A percentile compares a stretch with the other conserved stretches of the same genome.
phyloP scores from a whole-genome alignment of 2,329 filamentous ascomycete species.

The Cladosporium oxysporum region DNA sequence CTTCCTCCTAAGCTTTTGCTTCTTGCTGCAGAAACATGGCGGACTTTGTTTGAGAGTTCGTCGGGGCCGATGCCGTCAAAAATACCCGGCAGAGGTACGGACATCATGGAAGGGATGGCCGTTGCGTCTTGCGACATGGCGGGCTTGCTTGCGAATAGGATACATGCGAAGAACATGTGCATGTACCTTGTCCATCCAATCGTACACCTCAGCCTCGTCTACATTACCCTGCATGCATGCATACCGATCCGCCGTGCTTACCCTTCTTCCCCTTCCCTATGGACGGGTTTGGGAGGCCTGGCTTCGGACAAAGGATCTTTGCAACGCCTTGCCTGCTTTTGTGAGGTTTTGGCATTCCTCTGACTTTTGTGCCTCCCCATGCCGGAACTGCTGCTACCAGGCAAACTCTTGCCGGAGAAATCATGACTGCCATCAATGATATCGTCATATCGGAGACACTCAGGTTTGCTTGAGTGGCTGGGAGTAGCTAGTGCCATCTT shows the following conservation, averaged over 20 bases:
- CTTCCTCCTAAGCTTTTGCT: not conserved
- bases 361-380: not conserved
- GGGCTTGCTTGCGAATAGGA: not conserved
- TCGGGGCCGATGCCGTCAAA: not conserved
- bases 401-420: not conserved
- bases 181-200: not conserved
- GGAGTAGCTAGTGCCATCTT: not conserved
- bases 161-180: not conserved
- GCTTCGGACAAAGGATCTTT: slow-evolving; percentile 7
- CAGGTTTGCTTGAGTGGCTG: not conserved
- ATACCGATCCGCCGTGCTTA: not conserved
- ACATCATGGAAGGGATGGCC: not conserved
- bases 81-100: not conserved
- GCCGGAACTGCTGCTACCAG: not conserved
- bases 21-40: slow-evolving; percentile 2
- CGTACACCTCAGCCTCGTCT: not conserved
- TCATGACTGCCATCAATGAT: not conserved
- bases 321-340: not conserved
- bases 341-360: not conserved
- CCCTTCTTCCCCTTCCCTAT: not conserved
- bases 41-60: not conserved
- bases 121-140: not conserved
- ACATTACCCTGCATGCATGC: slow-evolving; percentile 2
- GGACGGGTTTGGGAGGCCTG: not conserved
- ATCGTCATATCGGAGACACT: not conserved